Evolutionary conservation across 2,329 filamentous ascomycete genomes (phyloP).

Genomic region (Amylocarpus encephaloides): DNA sequence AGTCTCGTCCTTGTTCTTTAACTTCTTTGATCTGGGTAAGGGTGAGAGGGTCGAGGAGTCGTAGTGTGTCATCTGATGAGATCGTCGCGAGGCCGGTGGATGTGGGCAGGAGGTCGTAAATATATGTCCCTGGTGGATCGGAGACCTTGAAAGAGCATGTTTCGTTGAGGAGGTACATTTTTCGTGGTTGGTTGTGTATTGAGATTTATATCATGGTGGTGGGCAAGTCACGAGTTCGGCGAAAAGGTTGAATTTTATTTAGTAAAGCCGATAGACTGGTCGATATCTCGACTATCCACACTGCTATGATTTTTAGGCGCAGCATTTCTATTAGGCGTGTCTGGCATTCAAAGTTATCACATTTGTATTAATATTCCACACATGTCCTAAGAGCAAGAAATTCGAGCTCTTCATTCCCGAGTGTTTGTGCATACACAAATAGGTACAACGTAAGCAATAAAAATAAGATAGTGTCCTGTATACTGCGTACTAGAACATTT

Average conservation of each 20-base stretch:
- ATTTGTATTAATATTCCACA: too few relatives aligned
- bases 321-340: too few relatives aligned
- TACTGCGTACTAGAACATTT: too few relatives aligned
- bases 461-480: too few relatives aligned
- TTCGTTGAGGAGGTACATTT: conserved; percentile 29
- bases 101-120: conserved; percentile 37
- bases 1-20: conserved; percentile 48
- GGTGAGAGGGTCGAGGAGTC: conserved; percentile 54
- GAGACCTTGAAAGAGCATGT: conserved; percentile 24
- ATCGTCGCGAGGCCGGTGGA: conserved; percentile 39
- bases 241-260: background rate
- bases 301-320: too few relatives aligned
- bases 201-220: conserved; percentile 2
- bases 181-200: conserved; percentile 7
- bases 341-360: too few relatives aligned
- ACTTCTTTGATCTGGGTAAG: conserved; percentile 42
- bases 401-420: too few relatives aligned
- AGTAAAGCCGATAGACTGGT: too few relatives aligned
- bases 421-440: too few relatives aligned
- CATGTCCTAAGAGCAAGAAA: too few relatives aligned
- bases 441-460: too few relatives aligned
- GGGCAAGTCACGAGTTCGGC: background rate
- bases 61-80: conserved; percentile 64
- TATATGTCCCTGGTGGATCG: conserved; percentile 33
- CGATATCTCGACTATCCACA: too few relatives aligned